Conservation (phyloP, 208 protist genomes). For the Sergeia podlipaevii region DNA sequence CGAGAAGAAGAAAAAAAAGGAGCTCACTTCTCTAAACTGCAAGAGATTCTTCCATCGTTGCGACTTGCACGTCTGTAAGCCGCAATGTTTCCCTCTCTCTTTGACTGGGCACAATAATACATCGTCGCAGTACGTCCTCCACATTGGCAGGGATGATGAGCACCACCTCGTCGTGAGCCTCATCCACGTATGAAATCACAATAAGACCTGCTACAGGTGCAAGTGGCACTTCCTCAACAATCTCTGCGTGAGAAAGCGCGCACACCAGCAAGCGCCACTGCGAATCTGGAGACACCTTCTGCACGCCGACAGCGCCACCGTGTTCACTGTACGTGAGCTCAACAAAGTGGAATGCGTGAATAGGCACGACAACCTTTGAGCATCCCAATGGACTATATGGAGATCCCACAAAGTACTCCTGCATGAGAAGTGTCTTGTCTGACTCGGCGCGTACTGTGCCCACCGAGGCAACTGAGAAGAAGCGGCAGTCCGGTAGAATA, state of each 20-base stretch:
- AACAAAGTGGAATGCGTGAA: conserved; percentile 47
- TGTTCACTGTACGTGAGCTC: conserved; percentile 15
- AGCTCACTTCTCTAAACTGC: conserved; percentile 22
- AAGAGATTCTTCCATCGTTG: conserved; percentile 56
- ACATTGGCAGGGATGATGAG: conserved; percentile 56
- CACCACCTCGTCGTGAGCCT: conserved; percentile 66
- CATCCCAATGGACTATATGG: conserved; percentile 48
- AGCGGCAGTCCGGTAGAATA: conserved; percentile 62
- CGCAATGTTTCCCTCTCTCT: conserved; percentile 23
- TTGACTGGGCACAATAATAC: conserved; percentile 54
- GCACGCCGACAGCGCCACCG: conserved; percentile 11
- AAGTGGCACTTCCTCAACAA: conserved; percentile 71
- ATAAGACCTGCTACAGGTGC: conserved; percentile 68
- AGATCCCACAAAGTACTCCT: conserved; percentile 72
- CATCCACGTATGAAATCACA: conserved; percentile 60
- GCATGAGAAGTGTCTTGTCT: conserved; percentile 17
- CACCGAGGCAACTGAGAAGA: too few species aligned
- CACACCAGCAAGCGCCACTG: conserved; percentile 40
- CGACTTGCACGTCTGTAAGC: conserved; percentile 34
- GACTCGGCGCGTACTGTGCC: conserved; percentile 23
- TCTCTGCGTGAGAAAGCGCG: conserved; percentile 71
- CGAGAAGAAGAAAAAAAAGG: conserved; percentile 1
- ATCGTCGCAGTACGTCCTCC: conserved; percentile 41
- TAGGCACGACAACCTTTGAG: conserved; percentile 68
- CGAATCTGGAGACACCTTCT: conserved; percentile 21